These are phyloP conservation scores for Fusarium anguioides DNA, from an alignment of 2,329 filamentous ascomycete genomes.

Conservation along the genomic window DNA sequence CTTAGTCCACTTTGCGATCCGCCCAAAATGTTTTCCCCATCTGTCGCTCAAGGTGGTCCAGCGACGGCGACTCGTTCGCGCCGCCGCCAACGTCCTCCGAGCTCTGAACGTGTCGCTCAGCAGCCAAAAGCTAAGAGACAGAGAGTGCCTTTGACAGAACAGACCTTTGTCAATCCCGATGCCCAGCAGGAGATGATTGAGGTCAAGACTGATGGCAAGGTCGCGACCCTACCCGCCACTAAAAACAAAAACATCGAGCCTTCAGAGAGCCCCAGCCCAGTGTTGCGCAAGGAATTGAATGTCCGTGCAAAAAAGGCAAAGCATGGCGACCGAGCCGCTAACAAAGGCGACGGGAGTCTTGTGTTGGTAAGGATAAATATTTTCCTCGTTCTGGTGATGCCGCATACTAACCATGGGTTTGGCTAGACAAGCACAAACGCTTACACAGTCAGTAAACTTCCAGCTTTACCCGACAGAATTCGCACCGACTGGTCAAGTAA, in stretches of 20 bases:
- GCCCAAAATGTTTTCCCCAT: constrained; percentile 69
- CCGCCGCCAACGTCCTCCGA: constrained; percentile 69
- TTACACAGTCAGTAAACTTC: constrained; percentile 86
- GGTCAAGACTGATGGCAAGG: constrained; percentile 64
- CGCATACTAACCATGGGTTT: constrained; percentile 25
- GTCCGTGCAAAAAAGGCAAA: constrained; percentile 72
- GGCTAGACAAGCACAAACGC: constrained; percentile 82
- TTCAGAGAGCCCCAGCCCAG: constrained; percentile 55
- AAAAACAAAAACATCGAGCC: constrained; percentile 61
- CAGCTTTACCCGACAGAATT: constrained; percentile 82
- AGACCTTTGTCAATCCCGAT: constrained; percentile 66
- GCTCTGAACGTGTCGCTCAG: constrained; percentile 64
- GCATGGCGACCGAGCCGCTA: constrained; percentile 67
- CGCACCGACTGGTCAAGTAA: constrained; percentile 73
- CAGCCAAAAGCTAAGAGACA: constrained; percentile 74
- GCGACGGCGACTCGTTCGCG: constrained; percentile 69
- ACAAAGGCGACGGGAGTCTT: constrained; percentile 75
- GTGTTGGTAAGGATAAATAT: constrained; percentile 64
- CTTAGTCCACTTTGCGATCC: constrained; percentile 37
- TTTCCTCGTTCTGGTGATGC: constrained; percentile 17
- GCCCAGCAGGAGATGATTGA: constrained; percentile 65
- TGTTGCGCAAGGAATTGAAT: constrained; percentile 64
- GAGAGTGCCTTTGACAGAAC: constrained; percentile 67
- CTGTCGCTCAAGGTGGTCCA: constrained; percentile 62
- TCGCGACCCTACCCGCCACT: constrained; percentile 55